A percentile compares a stretch with the other conserved stretches of the same genome.
These are phyloP conservation scores for Vaccinium corymbosum DNA, from an alignment of 148 eudicot species.

Conservation along the genomic window DNA sequence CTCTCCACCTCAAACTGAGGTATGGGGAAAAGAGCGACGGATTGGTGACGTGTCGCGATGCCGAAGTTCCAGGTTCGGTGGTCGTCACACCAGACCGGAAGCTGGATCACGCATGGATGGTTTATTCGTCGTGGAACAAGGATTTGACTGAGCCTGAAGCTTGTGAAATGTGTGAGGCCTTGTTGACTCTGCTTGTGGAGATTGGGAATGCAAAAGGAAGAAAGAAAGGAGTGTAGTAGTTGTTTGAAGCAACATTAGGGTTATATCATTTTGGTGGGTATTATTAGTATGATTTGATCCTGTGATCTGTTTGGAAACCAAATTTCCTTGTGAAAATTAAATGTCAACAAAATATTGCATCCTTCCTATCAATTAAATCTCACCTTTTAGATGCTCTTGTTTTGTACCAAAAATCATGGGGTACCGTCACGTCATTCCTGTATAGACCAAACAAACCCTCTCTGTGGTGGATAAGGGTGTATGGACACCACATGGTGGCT, in stretches of 20 bases:
- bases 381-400: not conserved
- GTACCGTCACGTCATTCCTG: no score
- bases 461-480: no score
- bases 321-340: not conserved
- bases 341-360: not conserved
- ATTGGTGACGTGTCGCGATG: conserved; percentile 83
- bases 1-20: conserved; percentile 72
- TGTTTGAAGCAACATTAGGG: not conserved
- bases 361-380: not conserved
- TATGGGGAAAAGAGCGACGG: conserved; percentile 96
- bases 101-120: conserved; percentile 94
- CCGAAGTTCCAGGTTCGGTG: conserved; percentile 92
- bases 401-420: not conserved
- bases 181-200: conserved; percentile 77
- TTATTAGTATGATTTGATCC: not conserved
- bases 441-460: no score
- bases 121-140: conserved; percentile 75
- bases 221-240: not conserved
- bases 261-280: not conserved
- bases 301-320: not conserved
- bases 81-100: conserved; percentile 71
- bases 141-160: conserved; percentile 56
- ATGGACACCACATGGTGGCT: fast-evolving
- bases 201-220: conserved; percentile 33
- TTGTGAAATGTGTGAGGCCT: conserved; percentile 85